Conservation (phyloP, 2,329 filamentous ascomycete genomes). For the Coniochaeta sp. region DNA sequence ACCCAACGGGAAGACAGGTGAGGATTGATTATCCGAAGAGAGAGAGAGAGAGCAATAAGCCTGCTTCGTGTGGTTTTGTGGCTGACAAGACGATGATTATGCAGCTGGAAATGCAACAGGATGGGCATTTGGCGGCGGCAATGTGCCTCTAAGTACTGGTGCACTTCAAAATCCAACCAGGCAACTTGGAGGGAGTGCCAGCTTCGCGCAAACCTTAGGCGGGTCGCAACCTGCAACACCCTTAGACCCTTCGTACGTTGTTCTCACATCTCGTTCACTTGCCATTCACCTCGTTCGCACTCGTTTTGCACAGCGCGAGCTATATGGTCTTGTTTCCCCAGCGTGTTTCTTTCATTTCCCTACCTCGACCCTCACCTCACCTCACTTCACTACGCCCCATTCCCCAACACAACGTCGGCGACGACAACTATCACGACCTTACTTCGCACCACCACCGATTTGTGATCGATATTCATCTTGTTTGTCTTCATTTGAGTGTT, state of each 20-base stretch:
- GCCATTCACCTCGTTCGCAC: neutral
- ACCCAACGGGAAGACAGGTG: conserved; percentile 62
- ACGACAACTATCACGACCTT: too few species aligned
- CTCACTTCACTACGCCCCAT: too few species aligned
- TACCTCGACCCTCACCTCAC: too few species aligned
- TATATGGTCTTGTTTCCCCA: neutral
- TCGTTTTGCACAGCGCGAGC: neutral
- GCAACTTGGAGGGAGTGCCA: conserved; percentile 52
- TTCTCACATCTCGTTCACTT: conserved; percentile 3
- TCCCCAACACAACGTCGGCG: too few species aligned
- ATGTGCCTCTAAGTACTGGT: conserved; percentile 29
- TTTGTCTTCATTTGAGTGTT: too few species aligned
- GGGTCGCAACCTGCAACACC: conserved; percentile 56
- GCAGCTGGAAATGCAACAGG: conserved; percentile 44
- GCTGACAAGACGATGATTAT: conserved; percentile 4
- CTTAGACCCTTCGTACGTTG: conserved; percentile 58
- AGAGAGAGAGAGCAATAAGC: conserved; percentile 6
- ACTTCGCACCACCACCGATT: too few species aligned
- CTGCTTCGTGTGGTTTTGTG: conserved; percentile 2
- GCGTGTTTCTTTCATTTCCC: too few species aligned
- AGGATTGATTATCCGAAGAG: conserved; percentile 14
- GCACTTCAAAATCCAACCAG: conserved; percentile 45
- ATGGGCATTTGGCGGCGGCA: conserved; percentile 56
- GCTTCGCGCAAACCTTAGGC: conserved; percentile 60
- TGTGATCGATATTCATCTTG: too few species aligned